These are phyloP conservation scores for Pisolithus orientalis DNA, from an alignment of 768 basidiomycete species.

Conservation along the genomic window DNA sequence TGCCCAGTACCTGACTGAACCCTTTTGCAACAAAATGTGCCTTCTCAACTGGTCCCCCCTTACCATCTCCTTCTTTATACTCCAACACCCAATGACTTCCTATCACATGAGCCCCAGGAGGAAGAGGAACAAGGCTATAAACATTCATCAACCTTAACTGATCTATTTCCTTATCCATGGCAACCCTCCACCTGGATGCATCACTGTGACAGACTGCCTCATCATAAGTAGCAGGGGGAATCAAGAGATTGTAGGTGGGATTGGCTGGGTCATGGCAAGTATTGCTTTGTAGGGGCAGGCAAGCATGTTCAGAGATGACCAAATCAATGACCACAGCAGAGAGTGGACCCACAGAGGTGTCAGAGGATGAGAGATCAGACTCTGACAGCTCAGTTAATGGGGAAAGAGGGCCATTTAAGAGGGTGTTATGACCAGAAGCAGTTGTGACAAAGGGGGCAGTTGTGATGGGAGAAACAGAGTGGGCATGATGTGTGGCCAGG, in stretches of 20 bases:
- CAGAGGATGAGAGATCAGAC: background rate
- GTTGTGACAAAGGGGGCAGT: background rate
- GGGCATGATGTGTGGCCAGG: background rate
- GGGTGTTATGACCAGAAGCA: too few relatives aligned
- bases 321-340: slow-evolving; percentile 4
- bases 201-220: background rate
- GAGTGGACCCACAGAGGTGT: background rate
- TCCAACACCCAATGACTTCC: too few relatives aligned
- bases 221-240: too few relatives aligned
- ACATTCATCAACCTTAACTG: too few relatives aligned
- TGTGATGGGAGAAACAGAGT: background rate
- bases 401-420: background rate
- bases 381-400: background rate
- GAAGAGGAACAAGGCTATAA: too few relatives aligned
- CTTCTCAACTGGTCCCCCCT: background rate
- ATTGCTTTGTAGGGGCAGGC: background rate
- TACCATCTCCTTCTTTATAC: too few relatives aligned
- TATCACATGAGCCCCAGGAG: too few relatives aligned
- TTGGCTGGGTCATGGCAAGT: background rate
- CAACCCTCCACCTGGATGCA: background rate
- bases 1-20: background rate
- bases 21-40: background rate
- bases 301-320: background rate
- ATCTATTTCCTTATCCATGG: background rate
- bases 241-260: background rate